Evolutionary conservation across 805 yeast species (phyloP), one percentile per base, ranked within the genome.

Genomic region (Ogataea populi-albae): DNA sequence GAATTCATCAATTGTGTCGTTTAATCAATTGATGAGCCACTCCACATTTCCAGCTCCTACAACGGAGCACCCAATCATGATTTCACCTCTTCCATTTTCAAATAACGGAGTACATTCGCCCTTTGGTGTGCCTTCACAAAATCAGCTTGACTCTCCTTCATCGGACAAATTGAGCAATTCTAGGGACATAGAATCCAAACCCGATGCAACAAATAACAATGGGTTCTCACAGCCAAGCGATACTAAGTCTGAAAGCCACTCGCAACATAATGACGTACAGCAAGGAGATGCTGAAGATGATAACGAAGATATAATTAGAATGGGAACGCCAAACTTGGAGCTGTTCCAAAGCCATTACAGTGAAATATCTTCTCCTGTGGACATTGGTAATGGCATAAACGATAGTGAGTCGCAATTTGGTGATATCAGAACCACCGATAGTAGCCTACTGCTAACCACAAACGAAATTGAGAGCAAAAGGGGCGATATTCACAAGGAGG

Each of bases 1-100:
- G 28, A 61, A 61, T 37, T 51, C 62, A 7, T 54, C 48, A 17
- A 54, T 61, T 25, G 55, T 56, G 16, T 50, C 61, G 7, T 45
- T 46, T 22, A 57, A 55, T 37, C 59, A 52, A 37, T 30, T 34
- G 18, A 30, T 34, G 19, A 37, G 46, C 3, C 45, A 38, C 6
- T 66, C 42, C 50, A 62, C 23, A 57, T 45, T 35, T 68, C 72
- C 44, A 61, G 69, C 21, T 55, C 54, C 45, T 50, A 51, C 52
- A 57, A 64, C 77, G 71, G 75, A 26, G 55, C 61, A 37, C 41
- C 54, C 53, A 23, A 47, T 52, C 16, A 54, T 59, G 45, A 35
- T 44, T 1, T 38, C 45, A 5, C 44, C 43, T 11, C 35, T 43
- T 4, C 45, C 43, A 12, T 32, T 33, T 16, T 16, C 33, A 17